These are phyloP conservation scores for Inonotus obliquus DNA, from an alignment of 1,284 basidiomycete species.

Conservation along the genomic window DNA sequence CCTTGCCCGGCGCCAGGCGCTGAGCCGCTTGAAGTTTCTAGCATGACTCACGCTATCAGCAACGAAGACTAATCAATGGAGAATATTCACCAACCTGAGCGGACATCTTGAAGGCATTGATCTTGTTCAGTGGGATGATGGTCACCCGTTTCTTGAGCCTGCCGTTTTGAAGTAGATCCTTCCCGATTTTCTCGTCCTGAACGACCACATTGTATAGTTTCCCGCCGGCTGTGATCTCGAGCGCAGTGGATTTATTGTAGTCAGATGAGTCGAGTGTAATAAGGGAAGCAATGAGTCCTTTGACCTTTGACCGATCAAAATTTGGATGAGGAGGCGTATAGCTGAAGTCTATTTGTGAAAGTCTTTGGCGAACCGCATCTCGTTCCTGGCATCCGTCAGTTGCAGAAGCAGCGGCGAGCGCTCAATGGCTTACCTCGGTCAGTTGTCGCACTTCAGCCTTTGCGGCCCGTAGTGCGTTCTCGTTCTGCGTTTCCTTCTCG, in stretches of 20 bases:
- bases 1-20: conserved; percentile 78
- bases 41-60: neutral
- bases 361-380: conserved; percentile 64
- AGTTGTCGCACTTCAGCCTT: conserved; percentile 55
- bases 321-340: conserved; percentile 75
- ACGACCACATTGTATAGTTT: conserved; percentile 96
- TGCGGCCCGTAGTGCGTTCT: conserved; percentile 52
- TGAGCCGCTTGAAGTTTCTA: conserved; percentile 79
- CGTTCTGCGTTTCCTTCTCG: conserved; percentile 68
- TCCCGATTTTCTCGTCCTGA: conserved; percentile 85
- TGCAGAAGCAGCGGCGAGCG: neutral
- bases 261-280: conserved; percentile 71
- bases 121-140: conserved; percentile 93
- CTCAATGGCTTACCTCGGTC: conserved; percentile 52
- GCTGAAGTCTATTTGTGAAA: conserved; percentile 79
- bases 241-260: conserved; percentile 79
- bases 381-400: conserved; percentile 46
- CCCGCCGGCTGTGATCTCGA: conserved; percentile 91
- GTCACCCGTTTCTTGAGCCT: conserved; percentile 88
- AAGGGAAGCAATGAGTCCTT: conserved; percentile 89
- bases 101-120: conserved; percentile 66
- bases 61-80: conserved; percentile 3
- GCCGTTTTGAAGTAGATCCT: conserved; percentile 81
- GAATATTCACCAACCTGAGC: conserved; percentile 44
- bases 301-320: conserved; percentile 87